Base-by-base conservation (phyloP, 2,329 filamentous ascomycete species). In the Mollisiaceae sp. region DNA sequence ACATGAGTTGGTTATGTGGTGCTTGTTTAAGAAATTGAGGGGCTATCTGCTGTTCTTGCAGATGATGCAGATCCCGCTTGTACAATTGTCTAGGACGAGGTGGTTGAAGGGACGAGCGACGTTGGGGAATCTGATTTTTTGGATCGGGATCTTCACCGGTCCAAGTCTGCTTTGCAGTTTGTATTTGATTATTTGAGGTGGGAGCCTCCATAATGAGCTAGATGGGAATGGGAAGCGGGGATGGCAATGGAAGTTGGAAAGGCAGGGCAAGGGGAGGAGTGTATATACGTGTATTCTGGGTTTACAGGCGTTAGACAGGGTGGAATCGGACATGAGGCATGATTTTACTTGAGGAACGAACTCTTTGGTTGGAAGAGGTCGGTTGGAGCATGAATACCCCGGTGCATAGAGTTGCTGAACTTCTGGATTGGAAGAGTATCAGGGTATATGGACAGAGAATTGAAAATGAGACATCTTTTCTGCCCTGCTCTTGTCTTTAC, bases 101-200 rank as follows among this genome's bases (percentile, higher is more conserved):
- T 86, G 88, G 79, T 79, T 93, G 74, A 86, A 85, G 69, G 85
- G 85, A 27, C 81, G 83, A 71, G 82, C 85, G 70, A 85, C 86
- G 1, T 72, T 93, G 22, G 91, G 91, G 0, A 94, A 94, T 74
- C 76, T 91, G 8, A 82, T 92, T 2, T 94, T 94, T 72, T 94
- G 91, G 91, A 74, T 91, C 47, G 90, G 91, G 0, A 84, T 94
- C n/a, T 91, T 92, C 65, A 90, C 90, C 2, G 90, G 90, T 0
- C 91, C 91, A 1, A 92, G 89, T 77, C 75, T 92, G 45, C 74
- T 89, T 27, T 88, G 85, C 71, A 88, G 85, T 64, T 73, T 89
- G 60, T 89, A 89, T 70, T 73, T 89, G 63, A 84, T 88, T 50
- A 74, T 89, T 36, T 89, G 24, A 54, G 12, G 24, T 12, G 11